Percentiles rank a stretch among this genome's conserved stretches.
phyloP scores from a whole-genome alignment of 768 basidiomycete genomes.

The Crucibulum laeve region DNA sequence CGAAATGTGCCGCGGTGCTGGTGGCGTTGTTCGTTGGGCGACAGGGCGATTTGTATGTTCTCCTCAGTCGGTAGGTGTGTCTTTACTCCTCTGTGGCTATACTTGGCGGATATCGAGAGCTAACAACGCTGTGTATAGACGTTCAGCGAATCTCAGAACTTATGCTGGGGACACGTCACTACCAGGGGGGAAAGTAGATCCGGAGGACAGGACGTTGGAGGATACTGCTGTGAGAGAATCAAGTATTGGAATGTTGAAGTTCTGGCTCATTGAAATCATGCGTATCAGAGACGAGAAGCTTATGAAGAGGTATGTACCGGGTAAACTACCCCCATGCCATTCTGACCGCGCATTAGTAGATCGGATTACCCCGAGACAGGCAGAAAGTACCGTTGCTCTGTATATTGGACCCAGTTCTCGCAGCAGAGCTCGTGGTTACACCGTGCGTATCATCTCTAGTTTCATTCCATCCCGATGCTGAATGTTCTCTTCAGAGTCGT shows the following conservation, averaged over 20 bases:
- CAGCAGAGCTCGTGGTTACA: constrained; percentile 71
- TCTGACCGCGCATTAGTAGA: constrained; percentile 35
- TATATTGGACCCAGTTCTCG: constrained; percentile 74
- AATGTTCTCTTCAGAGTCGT: constrained; percentile 63
- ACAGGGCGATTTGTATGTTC: constrained; percentile 77
- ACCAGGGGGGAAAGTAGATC: constrained; percentile 81
- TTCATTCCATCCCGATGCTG: neutral
- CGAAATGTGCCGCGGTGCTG: constrained; percentile 69
- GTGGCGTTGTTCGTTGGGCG: constrained; percentile 85
- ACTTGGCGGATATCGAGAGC: neutral
- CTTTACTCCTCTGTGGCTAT: neutral
- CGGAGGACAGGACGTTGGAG: constrained; percentile 62
- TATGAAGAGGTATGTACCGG: constrained; percentile 71
- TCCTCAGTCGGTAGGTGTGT: constrained; percentile 69
- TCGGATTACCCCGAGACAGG: constrained; percentile 75
- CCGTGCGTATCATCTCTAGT: constrained; percentile 54
- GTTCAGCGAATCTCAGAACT: constrained; percentile 64
- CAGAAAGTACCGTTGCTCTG: constrained; percentile 72
- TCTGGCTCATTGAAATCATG: neutral
- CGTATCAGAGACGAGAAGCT: constrained; percentile 71
- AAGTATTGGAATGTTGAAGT: neutral
- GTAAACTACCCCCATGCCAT: neutral
- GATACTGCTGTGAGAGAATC: constrained; percentile 66
- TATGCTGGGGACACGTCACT: constrained; percentile 89
- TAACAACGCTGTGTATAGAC: constrained; percentile 34